Evolutionary conservation across 306 rosid genomes (phyloP), one percentile per base, ranked within the genome.

Genomic region (Citrullus mucosospermus): DNA sequence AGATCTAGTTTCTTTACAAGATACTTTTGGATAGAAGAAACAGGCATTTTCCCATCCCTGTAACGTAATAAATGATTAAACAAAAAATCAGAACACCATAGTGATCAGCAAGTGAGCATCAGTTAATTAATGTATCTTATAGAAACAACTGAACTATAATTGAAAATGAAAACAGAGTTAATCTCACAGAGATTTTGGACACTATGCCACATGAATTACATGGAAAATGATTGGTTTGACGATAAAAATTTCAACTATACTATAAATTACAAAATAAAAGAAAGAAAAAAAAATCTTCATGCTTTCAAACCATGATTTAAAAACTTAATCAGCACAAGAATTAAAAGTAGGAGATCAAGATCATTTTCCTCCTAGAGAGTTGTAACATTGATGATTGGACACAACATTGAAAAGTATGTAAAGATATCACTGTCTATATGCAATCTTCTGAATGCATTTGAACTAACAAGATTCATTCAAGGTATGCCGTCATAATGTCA

Each of bases 11-110:
- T 92, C 91, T 88, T 87, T 58, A 85, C 88, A 51, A 94, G 94
- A 80, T 94, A 94, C 90, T 92, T 94, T 69, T 92, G 98, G 86
- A 94, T 89, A 59, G 75, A 87, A 28, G 99, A 92, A 53, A 92
- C 96, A 0, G 97, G 92, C 87, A 95, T 90, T 67, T 85, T 87
- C 68, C 97, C 96, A 85, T 95, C 96, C 89, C 99, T 95, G 87
- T 61, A 81, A 55, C 51, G 74, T 43, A 81, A 36, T 20, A 25
- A 8, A 79, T 56, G 62, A 39, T n/a, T 51, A 38, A 51, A 58
- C 22, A 39, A 77, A 70, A 32, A 12, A 13, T 55, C 15, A 25
- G 34, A 53, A 62, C 28, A 11, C 46, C 18, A 44, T 20, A 43
- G 55, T 69, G 20, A 20, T 43, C 16, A 69, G 34, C 28, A 6